A percentile compares a stretch with the other conserved stretches of the same genome.
Evolutionary conservation across 129 eudicot genomes (phyloP).

Genomic region (Flaveria sonorensis): DNA sequence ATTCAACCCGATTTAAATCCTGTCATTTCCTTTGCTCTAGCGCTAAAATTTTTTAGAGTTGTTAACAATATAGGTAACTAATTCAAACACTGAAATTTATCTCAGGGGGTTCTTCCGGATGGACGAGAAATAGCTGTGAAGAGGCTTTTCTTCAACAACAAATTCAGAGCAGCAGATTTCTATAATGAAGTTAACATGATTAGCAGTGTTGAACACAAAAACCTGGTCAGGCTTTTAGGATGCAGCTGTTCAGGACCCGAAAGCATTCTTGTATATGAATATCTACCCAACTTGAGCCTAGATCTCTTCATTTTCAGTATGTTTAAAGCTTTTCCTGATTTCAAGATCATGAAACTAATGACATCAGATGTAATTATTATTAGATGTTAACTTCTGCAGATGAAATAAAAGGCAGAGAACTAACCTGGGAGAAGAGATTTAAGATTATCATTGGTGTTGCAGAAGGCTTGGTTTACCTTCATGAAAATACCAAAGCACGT

Average conservation of each 20-base stretch:
- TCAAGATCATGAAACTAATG: neutral
- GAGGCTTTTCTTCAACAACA: conserved; percentile 85
- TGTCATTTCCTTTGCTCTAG: no score
- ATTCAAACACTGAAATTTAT: neutral
- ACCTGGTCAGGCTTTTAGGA: conserved; percentile 67
- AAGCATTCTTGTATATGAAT: conserved; percentile 86
- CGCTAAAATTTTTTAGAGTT: no score
- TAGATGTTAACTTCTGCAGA: conserved; percentile 43
- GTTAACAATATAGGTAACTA: neutral
- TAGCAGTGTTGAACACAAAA: conserved; percentile 70
- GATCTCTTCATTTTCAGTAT: conserved; percentile 72
- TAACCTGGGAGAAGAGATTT: conserved; percentile 74
- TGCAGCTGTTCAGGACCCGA: conserved; percentile 81
- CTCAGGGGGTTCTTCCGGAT: conserved; percentile 72
- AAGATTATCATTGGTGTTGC: conserved; percentile 63
- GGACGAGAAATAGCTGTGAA: conserved; percentile 92
- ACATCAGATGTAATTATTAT: neutral
- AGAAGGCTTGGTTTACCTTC: conserved; percentile 88
- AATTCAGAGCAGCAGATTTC: conserved; percentile 81
- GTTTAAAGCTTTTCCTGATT: neutral
- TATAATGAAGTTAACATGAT: conserved; percentile 78
- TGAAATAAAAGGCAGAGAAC: conserved; percentile 50
- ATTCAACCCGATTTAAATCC: no score
- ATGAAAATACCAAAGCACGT: conserved; percentile 61
- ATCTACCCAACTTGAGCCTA: conserved; percentile 66